A percentile compares a stretch with the other conserved stretches of the same genome.
Conservation (phyloP, 352 stramenopile genomes). For the Phytophthora capsici region DNA sequence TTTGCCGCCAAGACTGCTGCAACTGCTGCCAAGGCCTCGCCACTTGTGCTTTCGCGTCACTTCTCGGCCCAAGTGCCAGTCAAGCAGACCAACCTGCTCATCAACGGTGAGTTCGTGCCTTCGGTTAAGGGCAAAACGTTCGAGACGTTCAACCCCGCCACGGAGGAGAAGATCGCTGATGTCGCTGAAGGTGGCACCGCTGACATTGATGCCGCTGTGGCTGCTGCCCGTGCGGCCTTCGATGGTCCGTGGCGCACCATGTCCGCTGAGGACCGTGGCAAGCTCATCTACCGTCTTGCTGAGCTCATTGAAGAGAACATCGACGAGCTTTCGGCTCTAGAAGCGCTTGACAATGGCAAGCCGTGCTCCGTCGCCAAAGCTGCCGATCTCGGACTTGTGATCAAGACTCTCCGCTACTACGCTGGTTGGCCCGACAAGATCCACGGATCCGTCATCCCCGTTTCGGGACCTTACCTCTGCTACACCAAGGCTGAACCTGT, state of each 20-base stretch:
- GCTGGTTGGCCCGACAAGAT: conserved; percentile 90
- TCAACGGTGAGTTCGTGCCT: conserved; percentile 85
- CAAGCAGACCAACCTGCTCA: conserved; percentile 82
- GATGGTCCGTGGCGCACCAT: conserved; percentile 66
- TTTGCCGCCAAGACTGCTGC: conserved; percentile 3
- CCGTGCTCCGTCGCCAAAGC: conserved; percentile 79
- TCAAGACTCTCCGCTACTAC: conserved; percentile 94
- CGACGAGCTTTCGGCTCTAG: conserved; percentile 77
- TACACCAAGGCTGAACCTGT: conserved; percentile 83
- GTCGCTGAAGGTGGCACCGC: conserved; percentile 57
- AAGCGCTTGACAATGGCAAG: conserved; percentile 96
- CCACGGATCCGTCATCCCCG: conserved; percentile 72
- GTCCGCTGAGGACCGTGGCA: conserved; percentile 36
- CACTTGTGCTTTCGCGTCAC: conserved; percentile 25
- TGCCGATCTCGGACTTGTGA: conserved; percentile 80
- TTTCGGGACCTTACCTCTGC: conserved; percentile 54
- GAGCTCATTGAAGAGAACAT: conserved; percentile 64
- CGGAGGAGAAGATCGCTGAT: conserved; percentile 72
- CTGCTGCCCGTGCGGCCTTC: conserved; percentile 66
- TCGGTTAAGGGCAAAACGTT: conserved; percentile 67
- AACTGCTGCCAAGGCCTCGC: conserved; percentile 31
- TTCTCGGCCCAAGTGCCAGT: conserved; percentile 44
- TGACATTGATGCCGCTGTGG: conserved; percentile 75
- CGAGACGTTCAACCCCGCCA: conserved; percentile 77
- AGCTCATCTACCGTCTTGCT: conserved; percentile 46